A percentile compares a stretch with the other conserved stretches of the same genome.
Evolutionary conservation across 1,139 yeast species (phyloP).

Genomic region (Geotrichum aggregatum): DNA sequence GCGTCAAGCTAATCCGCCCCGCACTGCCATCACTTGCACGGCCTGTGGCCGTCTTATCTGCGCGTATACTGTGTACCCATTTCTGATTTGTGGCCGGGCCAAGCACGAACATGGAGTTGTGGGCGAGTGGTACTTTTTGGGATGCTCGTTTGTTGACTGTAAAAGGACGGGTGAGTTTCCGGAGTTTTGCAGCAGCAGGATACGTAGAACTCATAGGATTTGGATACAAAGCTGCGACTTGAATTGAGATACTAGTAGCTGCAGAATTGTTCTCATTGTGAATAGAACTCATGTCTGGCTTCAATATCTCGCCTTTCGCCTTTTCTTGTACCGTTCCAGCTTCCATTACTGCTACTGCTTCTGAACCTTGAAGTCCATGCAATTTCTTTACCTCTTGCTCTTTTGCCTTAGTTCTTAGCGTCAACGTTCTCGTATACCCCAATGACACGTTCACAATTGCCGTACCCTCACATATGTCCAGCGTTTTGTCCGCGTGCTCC

Average conservation of each 20-base stretch:
- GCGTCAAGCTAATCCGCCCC: slow-evolving; percentile 25
- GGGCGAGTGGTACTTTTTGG: slow-evolving; percentile 20
- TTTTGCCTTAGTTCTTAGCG: slow-evolving; percentile 21
- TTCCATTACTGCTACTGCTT: not conserved
- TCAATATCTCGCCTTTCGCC: no score
- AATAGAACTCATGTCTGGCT: no score
- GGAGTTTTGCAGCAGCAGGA: no score
- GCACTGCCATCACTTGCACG: slow-evolving; percentile 14
- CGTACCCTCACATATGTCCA: slow-evolving; percentile 25
- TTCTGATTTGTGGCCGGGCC: slow-evolving; percentile 24
- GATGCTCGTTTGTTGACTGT: slow-evolving; percentile 2
- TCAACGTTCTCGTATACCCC: slow-evolving; percentile 25
- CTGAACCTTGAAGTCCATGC: no score
- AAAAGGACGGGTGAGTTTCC: no score
- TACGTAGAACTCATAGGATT: no score
- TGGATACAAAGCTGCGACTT: no score
- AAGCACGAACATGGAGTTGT: slow-evolving; percentile 24
- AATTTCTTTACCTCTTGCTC: no score
- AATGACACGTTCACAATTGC: slow-evolving; percentile 25
- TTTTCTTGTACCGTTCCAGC: no score
- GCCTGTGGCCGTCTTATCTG: slow-evolving; percentile 19
- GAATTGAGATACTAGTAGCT: no score
- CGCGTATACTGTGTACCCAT: slow-evolving; percentile 27
- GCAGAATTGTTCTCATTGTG: no score
- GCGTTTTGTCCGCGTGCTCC: slow-evolving; percentile 28